Evolutionary conservation across 2,329 filamentous ascomycete genomes (phyloP).

Genomic region (Diplodia corticola): DNA sequence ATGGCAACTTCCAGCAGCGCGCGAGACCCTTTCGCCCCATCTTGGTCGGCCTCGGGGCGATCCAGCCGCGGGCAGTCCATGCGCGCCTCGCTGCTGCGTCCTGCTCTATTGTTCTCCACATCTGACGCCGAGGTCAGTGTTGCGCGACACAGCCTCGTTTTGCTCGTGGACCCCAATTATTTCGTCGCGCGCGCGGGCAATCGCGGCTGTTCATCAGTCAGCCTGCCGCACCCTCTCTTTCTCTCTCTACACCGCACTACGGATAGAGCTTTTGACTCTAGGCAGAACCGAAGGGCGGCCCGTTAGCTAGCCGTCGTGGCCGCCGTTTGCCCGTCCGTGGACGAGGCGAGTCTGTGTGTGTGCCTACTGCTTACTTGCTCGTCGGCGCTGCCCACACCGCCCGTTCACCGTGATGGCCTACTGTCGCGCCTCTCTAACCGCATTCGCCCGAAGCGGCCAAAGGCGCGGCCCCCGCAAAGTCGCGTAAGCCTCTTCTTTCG

Average conservation of each 20-base stretch:
- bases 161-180: neutral
- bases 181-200: neutral
- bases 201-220: neutral
- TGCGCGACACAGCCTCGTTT: neutral
- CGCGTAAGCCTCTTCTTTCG: neutral
- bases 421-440: neutral
- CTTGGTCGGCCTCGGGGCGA: neutral
- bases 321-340: neutral
- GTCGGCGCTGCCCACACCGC: constrained; percentile 8
- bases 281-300: neutral
- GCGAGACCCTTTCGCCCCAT: neutral
- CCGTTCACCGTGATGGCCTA: neutral
- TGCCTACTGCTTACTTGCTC: neutral
- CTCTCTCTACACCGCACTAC: neutral
- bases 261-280: neutral
- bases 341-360: neutral
- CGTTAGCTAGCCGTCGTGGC: neutral
- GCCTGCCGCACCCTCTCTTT: too few species aligned
- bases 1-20: constrained; percentile 10
- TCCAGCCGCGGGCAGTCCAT: neutral
- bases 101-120: neutral
- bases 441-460: neutral
- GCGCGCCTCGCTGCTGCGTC: neutral
- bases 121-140: neutral
- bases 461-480: neutral